Evolutionary conservation across 768 basidiomycete genomes (phyloP).

Genomic region (Cystoderma amianthinum): DNA sequence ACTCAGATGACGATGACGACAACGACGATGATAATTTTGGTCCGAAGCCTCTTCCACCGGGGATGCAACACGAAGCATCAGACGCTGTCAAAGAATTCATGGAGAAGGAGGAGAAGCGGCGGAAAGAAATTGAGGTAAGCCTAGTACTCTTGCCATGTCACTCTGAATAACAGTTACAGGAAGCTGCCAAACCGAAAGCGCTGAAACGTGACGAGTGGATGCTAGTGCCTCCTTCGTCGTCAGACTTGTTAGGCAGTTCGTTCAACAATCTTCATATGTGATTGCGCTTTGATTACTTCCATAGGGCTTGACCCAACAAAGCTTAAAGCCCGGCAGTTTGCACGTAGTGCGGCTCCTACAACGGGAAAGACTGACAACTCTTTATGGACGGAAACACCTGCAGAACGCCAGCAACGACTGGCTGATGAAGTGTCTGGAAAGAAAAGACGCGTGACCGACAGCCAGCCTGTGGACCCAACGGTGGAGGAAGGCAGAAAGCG

Average conservation of each 20-base stretch:
- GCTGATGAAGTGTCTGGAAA: conserved; percentile 93
- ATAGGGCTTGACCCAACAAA: conserved; percentile 85
- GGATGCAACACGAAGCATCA: conserved; percentile 31
- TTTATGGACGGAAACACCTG: conserved; percentile 97
- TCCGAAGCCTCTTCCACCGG: conserved; percentile 65
- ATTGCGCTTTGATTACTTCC: not conserved
- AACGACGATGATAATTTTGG: conserved; percentile 77
- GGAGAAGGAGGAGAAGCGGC: conserved; percentile 74
- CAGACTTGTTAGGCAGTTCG: conserved; percentile 70
- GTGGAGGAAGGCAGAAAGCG: conserved; percentile 44
- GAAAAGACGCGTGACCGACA: conserved; percentile 64
- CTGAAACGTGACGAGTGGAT: conserved; percentile 95
- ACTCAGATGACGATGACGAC: conserved; percentile 29
- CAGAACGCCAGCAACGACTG: conserved; percentile 85
- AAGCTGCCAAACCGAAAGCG: conserved; percentile 71
- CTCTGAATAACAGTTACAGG: conserved; percentile 28
- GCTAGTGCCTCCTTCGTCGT: conserved; percentile 85
- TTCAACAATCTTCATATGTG: not conserved
- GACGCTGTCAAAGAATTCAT: conserved; percentile 79
- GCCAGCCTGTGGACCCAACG: conserved; percentile 32
- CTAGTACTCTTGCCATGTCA: not conserved
- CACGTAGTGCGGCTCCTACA: conserved; percentile 41
- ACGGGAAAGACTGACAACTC: conserved; percentile 47
- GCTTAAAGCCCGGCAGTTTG: conserved; percentile 74
- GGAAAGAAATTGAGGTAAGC: conserved; percentile 57